Percentiles rank a stretch among this genome's conserved stretches.
These are phyloP conservation scores for Eucalyptus viminalis DNA, from an alignment of 345 rosid species.

Conservation along the genomic window DNA sequence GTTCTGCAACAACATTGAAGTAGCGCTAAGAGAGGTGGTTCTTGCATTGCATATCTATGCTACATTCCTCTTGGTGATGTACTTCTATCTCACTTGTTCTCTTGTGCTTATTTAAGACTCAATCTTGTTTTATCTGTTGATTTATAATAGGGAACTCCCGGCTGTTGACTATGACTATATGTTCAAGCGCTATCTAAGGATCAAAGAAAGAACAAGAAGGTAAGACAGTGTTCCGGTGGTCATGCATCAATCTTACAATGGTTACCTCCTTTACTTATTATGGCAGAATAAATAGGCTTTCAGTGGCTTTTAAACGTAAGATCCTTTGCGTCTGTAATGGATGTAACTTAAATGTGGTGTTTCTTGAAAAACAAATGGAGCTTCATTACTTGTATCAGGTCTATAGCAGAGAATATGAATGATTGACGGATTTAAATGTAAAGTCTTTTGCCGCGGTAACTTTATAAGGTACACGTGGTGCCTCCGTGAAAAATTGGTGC, in stretches of 20 bases:
- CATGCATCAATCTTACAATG: not conserved
- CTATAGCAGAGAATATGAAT: not conserved
- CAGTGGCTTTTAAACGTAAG: not conserved
- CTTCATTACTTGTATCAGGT: not conserved
- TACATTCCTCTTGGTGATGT: not conserved
- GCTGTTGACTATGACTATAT: not conserved
- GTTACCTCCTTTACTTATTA: not conserved
- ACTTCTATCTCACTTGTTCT: not conserved
- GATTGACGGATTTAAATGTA: not conserved
- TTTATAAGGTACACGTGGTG: not conserved
- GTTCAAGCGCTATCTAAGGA: not conserved
- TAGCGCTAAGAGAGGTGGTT: not conserved
- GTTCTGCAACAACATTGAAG: not conserved
- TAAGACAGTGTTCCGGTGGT: not conserved
- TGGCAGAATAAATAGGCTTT: not conserved
- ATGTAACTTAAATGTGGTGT: not conserved
- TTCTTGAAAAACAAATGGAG: not conserved
- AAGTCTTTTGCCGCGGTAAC: not conserved
- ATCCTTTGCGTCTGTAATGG: not conserved
- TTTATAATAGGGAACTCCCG: not conserved
- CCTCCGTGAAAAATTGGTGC: not conserved
- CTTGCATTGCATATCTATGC: not conserved
- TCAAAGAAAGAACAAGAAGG: not conserved
- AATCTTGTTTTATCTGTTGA: not conserved
- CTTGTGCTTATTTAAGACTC: not conserved